These are phyloP conservation scores for Emiliania huxleyi DNA, from an alignment of 78 protist genomes.

Conservation along the genomic window DNA sequence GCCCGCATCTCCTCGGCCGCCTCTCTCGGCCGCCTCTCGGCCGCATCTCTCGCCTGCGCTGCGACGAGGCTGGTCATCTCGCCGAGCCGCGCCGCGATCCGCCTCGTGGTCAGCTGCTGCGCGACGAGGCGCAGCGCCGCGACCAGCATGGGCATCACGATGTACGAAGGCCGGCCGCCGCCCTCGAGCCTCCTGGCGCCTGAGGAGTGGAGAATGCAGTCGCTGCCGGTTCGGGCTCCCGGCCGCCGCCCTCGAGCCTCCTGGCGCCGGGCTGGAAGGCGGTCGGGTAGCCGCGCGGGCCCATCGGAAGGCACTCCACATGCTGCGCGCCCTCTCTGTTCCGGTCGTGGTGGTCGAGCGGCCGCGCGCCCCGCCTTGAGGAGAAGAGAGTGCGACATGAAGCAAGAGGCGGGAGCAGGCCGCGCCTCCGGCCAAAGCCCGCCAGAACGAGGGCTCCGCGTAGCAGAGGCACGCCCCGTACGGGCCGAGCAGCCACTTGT, in stretches of 20 bases:
- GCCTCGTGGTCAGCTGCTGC: background rate
- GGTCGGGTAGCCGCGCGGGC: background rate
- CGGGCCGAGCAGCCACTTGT: slow-evolving; percentile 17
- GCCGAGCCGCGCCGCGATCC: too few species aligned
- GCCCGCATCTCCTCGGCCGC: too few species aligned
- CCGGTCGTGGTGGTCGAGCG: background rate
- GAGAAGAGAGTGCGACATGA: too few species aligned
- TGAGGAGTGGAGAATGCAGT: too few species aligned
- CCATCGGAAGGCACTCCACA: background rate
- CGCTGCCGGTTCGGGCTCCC: too few species aligned
- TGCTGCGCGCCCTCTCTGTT: background rate
- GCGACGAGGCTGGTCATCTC: too few species aligned
- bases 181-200: background rate
- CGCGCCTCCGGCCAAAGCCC: too few species aligned
- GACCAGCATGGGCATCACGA: background rate
- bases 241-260: background rate
- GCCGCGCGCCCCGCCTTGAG: too few species aligned
- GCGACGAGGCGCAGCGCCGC: background rate
- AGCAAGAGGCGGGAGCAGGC: too few species aligned
- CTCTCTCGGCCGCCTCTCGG: too few species aligned
- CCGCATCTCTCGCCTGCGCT: too few species aligned
- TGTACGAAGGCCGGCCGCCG: background rate
- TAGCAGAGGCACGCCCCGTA: background rate
- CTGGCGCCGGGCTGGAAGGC: background rate
- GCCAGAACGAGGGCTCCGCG: background rate